Evolutionary conservation across 768 basidiomycete species (phyloP).

Genomic region (Pholiota molesta): DNA sequence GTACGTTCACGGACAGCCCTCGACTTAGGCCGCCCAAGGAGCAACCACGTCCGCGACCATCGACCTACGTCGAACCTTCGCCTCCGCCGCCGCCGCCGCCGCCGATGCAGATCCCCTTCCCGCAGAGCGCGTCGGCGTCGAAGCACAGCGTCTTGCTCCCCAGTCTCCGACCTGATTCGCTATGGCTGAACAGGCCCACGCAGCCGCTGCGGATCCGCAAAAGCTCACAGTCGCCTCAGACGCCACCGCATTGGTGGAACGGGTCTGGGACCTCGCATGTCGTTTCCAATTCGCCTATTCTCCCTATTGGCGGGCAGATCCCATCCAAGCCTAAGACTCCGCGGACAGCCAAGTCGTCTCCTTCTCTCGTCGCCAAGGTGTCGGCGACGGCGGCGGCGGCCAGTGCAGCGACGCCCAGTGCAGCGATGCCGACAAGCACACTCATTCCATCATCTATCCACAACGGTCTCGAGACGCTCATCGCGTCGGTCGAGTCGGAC

Average conservation of each 20-base stretch:
- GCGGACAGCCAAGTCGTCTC: neutral
- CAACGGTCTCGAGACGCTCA: neutral
- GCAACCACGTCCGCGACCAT: neutral
- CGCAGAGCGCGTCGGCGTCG: neutral
- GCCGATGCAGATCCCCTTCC: neutral
- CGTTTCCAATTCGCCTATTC: conserved; percentile 5
- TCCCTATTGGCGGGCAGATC: conserved; percentile 3
- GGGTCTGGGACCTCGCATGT: conserved; percentile 2
- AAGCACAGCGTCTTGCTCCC: conserved; percentile 3
- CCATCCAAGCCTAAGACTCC: neutral
- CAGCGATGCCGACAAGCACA: neutral
- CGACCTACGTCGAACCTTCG: conserved; percentile 5
- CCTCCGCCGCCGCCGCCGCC: neutral
- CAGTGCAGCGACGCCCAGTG: neutral
- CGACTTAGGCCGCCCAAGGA: neutral
- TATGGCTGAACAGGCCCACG: conserved; percentile 18
- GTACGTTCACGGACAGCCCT: conserved; percentile 1
- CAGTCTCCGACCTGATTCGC: conserved; percentile 5
- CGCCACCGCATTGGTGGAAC: neutral
- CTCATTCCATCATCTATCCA: neutral
- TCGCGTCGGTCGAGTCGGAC: neutral
- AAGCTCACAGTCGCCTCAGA: neutral
- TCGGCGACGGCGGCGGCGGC: no score
- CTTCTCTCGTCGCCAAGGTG: neutral
- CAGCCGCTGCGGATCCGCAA: conserved; percentile 8